Conservation (phyloP, 768 basidiomycete genomes). For the Auricularia sp. region DNA sequence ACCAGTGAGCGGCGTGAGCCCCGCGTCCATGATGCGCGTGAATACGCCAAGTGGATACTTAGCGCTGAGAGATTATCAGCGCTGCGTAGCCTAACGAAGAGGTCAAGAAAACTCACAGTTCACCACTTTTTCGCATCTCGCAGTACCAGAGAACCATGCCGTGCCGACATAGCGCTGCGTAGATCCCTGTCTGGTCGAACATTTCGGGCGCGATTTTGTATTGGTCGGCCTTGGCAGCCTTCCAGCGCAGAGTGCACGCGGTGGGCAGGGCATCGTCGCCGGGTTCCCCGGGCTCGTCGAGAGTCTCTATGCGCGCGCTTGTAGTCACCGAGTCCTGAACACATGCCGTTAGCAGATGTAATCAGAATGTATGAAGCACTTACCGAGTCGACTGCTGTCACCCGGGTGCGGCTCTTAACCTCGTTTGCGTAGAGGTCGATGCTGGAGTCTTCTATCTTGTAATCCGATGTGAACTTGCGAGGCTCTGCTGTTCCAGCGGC, state of each 20-base stretch:
- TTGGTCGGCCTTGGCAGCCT: slow-evolving; percentile 11
- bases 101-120: slow-evolving; percentile 6
- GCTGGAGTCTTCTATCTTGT: background rate
- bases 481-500: background rate
- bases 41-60: too few relatives aligned
- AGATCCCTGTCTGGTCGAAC: slow-evolving; percentile 7
- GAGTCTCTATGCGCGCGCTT: background rate
- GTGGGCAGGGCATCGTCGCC: background rate
- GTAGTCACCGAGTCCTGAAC: background rate
- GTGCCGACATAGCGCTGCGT: slow-evolving; percentile 6
- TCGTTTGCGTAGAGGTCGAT: background rate
- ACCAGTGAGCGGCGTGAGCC: too few relatives aligned
- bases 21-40: too few relatives aligned
- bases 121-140: slow-evolving; percentile 8
- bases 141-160: slow-evolving; percentile 1
- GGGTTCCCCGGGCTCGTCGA: background rate
- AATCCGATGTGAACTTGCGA: background rate
- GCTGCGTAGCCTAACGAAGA: too few relatives aligned
- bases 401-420: background rate
- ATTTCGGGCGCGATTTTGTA: too few relatives aligned
- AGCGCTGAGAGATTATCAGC: too few relatives aligned
- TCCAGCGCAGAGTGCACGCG: slow-evolving; percentile 15
- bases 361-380: background rate
- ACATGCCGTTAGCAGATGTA: background rate
- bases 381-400: background rate